Evolutionary conservation across 768 basidiomycete species (phyloP), one percentile per base, ranked within the genome.

Genomic region (Brasilioporus rufonigricans): DNA sequence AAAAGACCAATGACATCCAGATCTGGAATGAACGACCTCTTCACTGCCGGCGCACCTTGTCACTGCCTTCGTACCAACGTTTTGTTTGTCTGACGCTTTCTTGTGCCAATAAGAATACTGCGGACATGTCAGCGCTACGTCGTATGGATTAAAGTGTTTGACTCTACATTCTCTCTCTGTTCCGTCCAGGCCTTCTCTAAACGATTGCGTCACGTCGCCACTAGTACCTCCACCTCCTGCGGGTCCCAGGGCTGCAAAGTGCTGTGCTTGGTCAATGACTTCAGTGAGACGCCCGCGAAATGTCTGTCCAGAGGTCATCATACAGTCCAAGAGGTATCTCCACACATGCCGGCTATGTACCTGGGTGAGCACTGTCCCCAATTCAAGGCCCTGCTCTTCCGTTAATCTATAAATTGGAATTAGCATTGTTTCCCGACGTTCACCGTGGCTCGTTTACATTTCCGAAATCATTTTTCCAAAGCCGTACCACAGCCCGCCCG

Each of bases 121-220:
- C 18, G 29, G 31, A 43, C 27, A 23, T 39, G 60, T 59, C 60
- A 61, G 53, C 33, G 29, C 44, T 26, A 39, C 44, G 21, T 29
- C 24, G 13, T 31, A 29, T 38, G n/a, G 23, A 52, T 47, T 13
- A 16, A 52, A 49, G 21, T 44, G 21, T 32, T 44, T 33, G 48
- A n/a, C 77, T 86, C 78, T 67, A 96, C 94, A 61, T 76, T 96
- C 93, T 59, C 95, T 81, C 68, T 98, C 94, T 14, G 91, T 91
- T n/a, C 82, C 84, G 52, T 98, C 94, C 56, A 98, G 80, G 1
- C 94, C 95, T 69, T 96, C 94, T 60, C 92, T 77, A 65, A 98
- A 98, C 13, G 81, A 74, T 59, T 89, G 86, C 7, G 90, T 83
- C 1, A 74, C 66, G 58, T 87, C 85, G 14, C 79, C 82, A 8